A percentile compares a stretch with the other conserved stretches of the same genome.
Conservation (phyloP, 2,329 filamentous ascomycete genomes). For the Cordyceps militaris region DNA sequence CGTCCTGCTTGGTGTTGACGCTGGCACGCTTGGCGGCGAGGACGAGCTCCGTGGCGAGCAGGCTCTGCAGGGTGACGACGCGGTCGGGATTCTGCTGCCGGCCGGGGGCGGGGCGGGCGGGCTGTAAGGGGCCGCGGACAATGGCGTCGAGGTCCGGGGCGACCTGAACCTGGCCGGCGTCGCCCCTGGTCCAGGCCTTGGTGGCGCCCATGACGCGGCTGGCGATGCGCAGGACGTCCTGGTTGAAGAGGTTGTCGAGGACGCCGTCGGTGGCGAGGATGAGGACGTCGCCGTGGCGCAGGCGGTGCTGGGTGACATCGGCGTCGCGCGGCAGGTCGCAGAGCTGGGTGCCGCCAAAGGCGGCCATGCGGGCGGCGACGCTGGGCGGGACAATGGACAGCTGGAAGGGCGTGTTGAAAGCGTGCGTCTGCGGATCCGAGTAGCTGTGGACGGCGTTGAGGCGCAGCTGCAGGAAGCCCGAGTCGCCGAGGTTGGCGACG, state of each 20-base stretch:
- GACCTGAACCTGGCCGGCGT: slow-evolving; percentile 53
- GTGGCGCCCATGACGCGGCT: slow-evolving; percentile 66
- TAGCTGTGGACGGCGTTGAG: slow-evolving; percentile 77
- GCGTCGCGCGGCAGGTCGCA: slow-evolving; percentile 81
- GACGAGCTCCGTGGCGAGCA: slow-evolving; percentile 72
- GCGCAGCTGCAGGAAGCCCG: slow-evolving; percentile 81
- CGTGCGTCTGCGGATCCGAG: slow-evolving; percentile 85
- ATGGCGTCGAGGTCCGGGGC: slow-evolving; percentile 49
- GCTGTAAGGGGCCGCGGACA: slow-evolving; percentile 18
- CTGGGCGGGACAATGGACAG: slow-evolving; percentile 78
- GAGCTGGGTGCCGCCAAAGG: slow-evolving; percentile 76
- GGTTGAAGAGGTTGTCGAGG: slow-evolving; percentile 90
- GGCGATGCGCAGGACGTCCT: slow-evolving; percentile 77
- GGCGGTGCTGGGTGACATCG: slow-evolving; percentile 64
- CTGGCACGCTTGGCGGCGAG: slow-evolving; percentile 79
- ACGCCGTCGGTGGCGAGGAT: slow-evolving; percentile 91
- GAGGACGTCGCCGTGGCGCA: slow-evolving; percentile 89
- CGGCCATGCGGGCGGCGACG: slow-evolving; percentile 69
- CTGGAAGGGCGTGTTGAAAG: slow-evolving; percentile 96
- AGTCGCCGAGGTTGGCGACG: slow-evolving; percentile 92
- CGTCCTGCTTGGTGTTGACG: slow-evolving; percentile 71
- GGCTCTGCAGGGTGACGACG: slow-evolving; percentile 59
- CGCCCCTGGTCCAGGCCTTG: slow-evolving; percentile 65
- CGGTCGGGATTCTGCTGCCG: slow-evolving; percentile 19
- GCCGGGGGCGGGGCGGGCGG: slow-evolving; percentile 18